These are phyloP conservation scores for Venturiaceae sp. DNA, from an alignment of 2,329 filamentous ascomycete species.

Conservation along the genomic window DNA sequence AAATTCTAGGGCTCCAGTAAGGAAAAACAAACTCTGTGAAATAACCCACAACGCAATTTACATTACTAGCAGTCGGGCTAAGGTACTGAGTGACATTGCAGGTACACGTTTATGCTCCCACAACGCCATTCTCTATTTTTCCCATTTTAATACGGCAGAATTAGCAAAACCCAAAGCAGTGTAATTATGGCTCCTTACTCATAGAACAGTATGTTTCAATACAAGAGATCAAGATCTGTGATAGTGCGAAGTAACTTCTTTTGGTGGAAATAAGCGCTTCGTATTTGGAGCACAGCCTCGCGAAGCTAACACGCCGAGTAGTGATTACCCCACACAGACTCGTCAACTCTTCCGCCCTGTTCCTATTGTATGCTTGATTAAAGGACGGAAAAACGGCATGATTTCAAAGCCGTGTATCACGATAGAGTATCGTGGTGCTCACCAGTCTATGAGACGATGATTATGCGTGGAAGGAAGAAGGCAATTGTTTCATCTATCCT, in stretches of 20 bases:
- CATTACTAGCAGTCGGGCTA: too few relatives aligned
- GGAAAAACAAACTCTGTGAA: too few relatives aligned
- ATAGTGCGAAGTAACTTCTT: too few relatives aligned
- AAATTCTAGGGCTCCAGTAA: too few relatives aligned
- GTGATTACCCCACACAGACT: too few relatives aligned
- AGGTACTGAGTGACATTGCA: background rate
- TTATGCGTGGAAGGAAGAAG: background rate
- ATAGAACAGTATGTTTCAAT: background rate
- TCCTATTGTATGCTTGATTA: too few relatives aligned
- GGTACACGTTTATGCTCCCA: background rate
- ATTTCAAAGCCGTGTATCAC: background rate
- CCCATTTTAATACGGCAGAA: too few relatives aligned
- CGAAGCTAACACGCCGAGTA: background rate
- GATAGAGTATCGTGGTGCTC: background rate
- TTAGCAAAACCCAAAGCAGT: too few relatives aligned
- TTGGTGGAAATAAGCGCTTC: background rate
- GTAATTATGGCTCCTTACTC: too few relatives aligned
- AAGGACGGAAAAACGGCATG: background rate
- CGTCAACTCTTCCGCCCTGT: too few relatives aligned
- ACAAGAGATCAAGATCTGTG: background rate
- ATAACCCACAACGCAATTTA: too few relatives aligned
- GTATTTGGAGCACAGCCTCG: background rate
- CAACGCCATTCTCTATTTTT: too few relatives aligned
- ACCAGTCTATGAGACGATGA: background rate
- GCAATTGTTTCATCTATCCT: background rate